A percentile compares a stretch with the other conserved stretches of the same genome.
phyloP scores from a whole-genome alignment of 2,329 filamentous ascomycete species.

The Sporothrix brasiliensis region DNA sequence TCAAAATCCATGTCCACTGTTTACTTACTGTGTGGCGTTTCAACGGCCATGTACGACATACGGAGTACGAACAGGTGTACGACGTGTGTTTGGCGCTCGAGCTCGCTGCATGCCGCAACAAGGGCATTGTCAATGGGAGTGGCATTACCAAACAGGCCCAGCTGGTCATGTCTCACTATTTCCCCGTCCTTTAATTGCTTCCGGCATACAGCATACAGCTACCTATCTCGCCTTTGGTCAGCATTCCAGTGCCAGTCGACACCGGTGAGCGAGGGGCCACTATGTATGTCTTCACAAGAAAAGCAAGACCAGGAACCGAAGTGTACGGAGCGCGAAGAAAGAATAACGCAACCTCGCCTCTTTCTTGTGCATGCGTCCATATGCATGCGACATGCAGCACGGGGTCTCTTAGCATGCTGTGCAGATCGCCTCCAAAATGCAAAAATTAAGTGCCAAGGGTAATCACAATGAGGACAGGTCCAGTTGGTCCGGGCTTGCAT shows the following conservation, averaged over 20 bases:
- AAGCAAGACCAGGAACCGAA: not conserved
- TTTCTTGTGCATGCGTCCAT: conserved; percentile 17
- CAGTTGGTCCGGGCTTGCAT: conserved; percentile 17
- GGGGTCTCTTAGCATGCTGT: conserved; percentile 11
- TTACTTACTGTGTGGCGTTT: not conserved
- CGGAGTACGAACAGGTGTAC: not conserved
- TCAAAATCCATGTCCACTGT: not conserved
- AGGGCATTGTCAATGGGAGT: conserved; percentile 13
- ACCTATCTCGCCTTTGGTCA: not conserved
- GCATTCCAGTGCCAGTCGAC: conserved; percentile 16
- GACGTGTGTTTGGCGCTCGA: not conserved
- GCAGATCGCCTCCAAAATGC: conserved; percentile 2
- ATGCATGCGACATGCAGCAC: conserved; percentile 12
- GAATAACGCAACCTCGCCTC: not conserved
- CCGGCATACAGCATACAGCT: not conserved
- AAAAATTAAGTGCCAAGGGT: not conserved
- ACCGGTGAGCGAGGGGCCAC: not conserved
- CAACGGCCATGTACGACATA: not conserved
- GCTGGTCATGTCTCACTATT: conserved; percentile 12
- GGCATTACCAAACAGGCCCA: not conserved
- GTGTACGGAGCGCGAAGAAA: not conserved
- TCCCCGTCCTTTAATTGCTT: conserved; percentile 11
- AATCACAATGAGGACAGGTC: not conserved
- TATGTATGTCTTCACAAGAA: not conserved
- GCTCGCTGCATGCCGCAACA: not conserved